Base-by-base conservation (phyloP, 192 early-diverging fungal genomes). In the Backusella tarrabulga region DNA sequence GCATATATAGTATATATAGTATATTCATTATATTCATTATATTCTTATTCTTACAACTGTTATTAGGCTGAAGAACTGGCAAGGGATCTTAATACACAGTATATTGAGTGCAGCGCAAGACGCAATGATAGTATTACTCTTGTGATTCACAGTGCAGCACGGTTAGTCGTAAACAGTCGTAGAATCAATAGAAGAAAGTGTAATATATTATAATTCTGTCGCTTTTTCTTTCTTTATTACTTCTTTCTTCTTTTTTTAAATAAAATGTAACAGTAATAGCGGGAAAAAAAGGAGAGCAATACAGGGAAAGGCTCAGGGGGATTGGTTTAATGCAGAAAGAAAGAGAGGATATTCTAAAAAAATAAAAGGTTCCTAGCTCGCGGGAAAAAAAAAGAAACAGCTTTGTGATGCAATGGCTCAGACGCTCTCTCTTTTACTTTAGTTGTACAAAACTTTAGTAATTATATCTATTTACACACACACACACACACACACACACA, bases 81-180 rank as follows among this genome's bases (percentile, higher is more conserved):
- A 46, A 71, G 29, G 41, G 21, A 71, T 32, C 35, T 71, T 15
- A 71, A 71, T 44, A 71, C 15, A 29, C 70, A 23, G 23, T 71
- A 71, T 32, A 71, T 71, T 50, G 70, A 71, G 41, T 71, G 70
- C 41, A 71, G 70, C 19, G 70, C 70, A 21, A 71, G 40, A 71
- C 21, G 17, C 26, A 71, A 50, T 15, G 4, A 44, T 17, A 71
- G 41, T 71, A 50, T 71, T 15, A 15, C 40, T 4, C 21, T 44
- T 17, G 70, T 71, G 40, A 71, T 71, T n/a, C 70, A 50, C 19
- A 46, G 17, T 15, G 70, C 70, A 41, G 70, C 70, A 32, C 14
- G 15, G 15, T 71, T 46, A 50, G 41, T 36, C 7, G 6, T 68
- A 32, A 68, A 68, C 34, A 68, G 36, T 19, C 29, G 67, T 17